phyloP scores from a whole-genome alignment of 2,329 filamentous ascomycete genomes.

The Talaromyces sp. region DNA sequence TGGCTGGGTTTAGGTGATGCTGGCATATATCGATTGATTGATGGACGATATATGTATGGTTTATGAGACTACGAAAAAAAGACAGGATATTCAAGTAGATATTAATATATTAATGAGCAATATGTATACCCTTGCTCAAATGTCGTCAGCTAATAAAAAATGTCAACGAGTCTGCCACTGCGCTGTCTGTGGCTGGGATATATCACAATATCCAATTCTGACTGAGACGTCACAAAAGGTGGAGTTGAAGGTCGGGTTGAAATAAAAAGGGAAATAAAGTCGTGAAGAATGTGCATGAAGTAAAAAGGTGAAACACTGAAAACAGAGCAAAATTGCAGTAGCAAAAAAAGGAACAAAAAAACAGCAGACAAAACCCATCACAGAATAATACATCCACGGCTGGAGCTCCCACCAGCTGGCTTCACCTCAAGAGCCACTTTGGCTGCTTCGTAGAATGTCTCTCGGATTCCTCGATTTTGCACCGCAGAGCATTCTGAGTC shows the following conservation, averaged over 20 bases:
- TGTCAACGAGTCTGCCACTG: neutral
- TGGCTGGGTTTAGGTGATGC: neutral
- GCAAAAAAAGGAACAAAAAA: neutral
- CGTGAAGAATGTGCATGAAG: constrained; percentile 9
- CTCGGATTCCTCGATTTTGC: constrained; percentile 95
- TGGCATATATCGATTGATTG: too few species aligned
- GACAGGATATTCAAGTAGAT: neutral
- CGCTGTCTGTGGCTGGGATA: neutral
- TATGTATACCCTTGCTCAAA: neutral
- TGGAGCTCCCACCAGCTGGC: constrained; percentile 29
- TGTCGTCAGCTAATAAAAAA: neutral
- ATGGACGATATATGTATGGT: too few species aligned
- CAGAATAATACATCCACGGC: constrained; percentile 31
- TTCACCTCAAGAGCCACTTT: constrained; percentile 70
- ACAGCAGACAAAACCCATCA: constrained; percentile 17
- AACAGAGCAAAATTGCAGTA: neutral
- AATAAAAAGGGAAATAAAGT: neutral
- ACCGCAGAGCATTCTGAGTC: constrained; percentile 87
- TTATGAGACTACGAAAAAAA: too few species aligned
- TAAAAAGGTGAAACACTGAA: neutral
- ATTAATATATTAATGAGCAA: neutral
- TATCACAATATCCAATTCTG: neutral
- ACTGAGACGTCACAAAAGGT: neutral
- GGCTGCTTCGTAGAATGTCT: constrained; percentile 96
- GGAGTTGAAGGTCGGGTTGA: neutral